Evolutionary conservation across 2,329 filamentous ascomycete genomes (phyloP), one percentile per base, ranked within the genome.

Genomic region (Nigrospora oryzae): DNA sequence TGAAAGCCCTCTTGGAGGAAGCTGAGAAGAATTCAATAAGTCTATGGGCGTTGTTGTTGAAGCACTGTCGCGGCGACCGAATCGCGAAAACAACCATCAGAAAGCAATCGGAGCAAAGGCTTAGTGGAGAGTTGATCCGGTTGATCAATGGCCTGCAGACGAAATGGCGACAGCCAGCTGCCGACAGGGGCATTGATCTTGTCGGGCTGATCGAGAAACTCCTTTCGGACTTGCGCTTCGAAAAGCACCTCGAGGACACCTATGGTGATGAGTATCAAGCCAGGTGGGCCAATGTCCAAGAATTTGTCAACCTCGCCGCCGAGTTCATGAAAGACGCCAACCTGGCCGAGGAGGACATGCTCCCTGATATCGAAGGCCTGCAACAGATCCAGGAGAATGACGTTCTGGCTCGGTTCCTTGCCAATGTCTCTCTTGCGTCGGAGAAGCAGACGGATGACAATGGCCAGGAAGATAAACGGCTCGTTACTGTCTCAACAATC

Each of bases 401-500:
- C 43, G 56, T 74, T 5, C 71, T 96, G 1, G 81, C 85, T 3
- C 79, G 78, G 11, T 97, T 97, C 54, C 71, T 98, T n/a, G 83
- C 89, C 11, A 96, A 95, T 54, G 83, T 96, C 11, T 82, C 89
- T 1, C 68, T 98, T n/a, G 86, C 88, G 3, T 84, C 88, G 0
- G 88, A 94, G 50, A 77, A 83, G 0, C 83, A 88, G 53, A 79
- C 77, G 15, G 76, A 81, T 19, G 74, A 79, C 11, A 72, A 77
- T 3, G 71, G 75, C 3, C 70, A 73, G 17, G 73, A 77, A 43
- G 70, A 70, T 28, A 76, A 72, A 28, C 70, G 77, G 2, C 73
- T 86, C 53, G 79, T 97, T 16, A 96, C 90, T 0, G 88, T 98
- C 19, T 96, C 89, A 6, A 98, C 91, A 0, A 96, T 98, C 11